Evolutionary conservation across 306 rosid species (phyloP), one percentile per base, ranked within the genome.

Genomic region (Corylus americana): DNA sequence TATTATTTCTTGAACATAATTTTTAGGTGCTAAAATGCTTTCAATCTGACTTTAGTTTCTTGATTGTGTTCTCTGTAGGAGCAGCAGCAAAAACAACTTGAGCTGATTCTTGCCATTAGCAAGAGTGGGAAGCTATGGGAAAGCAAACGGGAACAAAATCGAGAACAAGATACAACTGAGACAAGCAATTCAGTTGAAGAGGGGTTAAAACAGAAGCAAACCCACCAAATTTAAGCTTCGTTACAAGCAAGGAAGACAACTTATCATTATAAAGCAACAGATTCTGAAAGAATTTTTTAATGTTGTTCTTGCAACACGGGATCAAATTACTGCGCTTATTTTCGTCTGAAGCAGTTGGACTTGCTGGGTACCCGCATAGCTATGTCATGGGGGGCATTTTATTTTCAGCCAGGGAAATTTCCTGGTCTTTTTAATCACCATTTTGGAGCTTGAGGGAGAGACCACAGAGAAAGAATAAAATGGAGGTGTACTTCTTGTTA

Each of bases 21-120:
- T 63, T 59, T 72, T 17, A 22, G 66, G 55, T 53, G 70, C 37
- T 29, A 49, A 75, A 85, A n/a, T 25, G 55, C 75, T 48, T 2
- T 17, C 10, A 31, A 55, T 81, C 39, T 54, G 50, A 77, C 62
- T 73, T n/a, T 63, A 76, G 72, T 44, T 78, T 62, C 61, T 68
- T 53, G 50, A 70, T 42, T 7, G 70, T 76, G 55, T 77, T 47
- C 9, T 71, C 12, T 83, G 79, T 68, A 94, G 98, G 99, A 90
- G 84, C 99, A 95, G 80, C 98, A 95, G 80, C 91, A 79, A 70
- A 95, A 90, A 76, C 98, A 95, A 74, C 92, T 95, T 49, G 98
- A 91, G 78, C 86, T 95, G 77, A 91, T 95, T 84, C 86, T 95
- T 70, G 96, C 97, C 3, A 83, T 95, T 44, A 96, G 83, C 71